Evolutionary conservation across 2,329 filamentous ascomycete species (phyloP), one percentile per base, ranked within the genome.

Genomic region (Diplodia scrobiculata): DNA sequence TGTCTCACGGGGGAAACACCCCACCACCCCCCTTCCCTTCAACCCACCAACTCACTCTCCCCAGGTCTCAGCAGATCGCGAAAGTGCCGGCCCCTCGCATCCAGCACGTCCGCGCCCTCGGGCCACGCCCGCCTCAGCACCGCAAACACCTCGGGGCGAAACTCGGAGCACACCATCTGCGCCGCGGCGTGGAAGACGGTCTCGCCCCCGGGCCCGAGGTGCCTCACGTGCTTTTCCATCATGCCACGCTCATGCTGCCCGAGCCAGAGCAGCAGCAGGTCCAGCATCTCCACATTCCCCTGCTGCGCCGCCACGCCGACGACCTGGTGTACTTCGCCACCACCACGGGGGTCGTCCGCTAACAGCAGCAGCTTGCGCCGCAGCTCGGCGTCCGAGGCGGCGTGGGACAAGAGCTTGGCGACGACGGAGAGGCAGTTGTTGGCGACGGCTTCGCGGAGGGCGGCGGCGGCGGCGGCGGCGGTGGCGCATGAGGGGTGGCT

Each of bases 131-230:
- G 5, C 13, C 1, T 9, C 6, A 62, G 27, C 29, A 7, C 21
- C 27, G 2, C 25, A n/a, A 62, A 17, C 2, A 62, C 13, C 2
- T 25, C 29, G 19, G 58, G 41, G 2, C 34, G 5, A 4, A 29
- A 62, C 0, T 32, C n/a, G 1, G n/a, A 7, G 11, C 36, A 14
- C 9, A 7, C 11, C 38, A 48, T 34, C 10, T n/a, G 3, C 9
- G 29, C 45, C 3, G 58, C 58, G n/a, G 58, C 58, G 13, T 62
- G 58, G 19, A 50, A 50, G 1, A 29, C 58, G 5, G 58, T 62
- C 3, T 60, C 25, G 3, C 27, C 41, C 0, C 1, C 13, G 4
- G 55, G 55, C 0, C 55, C 55, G 4, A 27, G n/a, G 5, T 60
- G 55, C 34, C n/a, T 7, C 14, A 60, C 11, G 6, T 50, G 55